Evolutionary conservation across 2,329 filamentous ascomycete species (phyloP).

Genomic region (Mycocentrospora acerina): DNA sequence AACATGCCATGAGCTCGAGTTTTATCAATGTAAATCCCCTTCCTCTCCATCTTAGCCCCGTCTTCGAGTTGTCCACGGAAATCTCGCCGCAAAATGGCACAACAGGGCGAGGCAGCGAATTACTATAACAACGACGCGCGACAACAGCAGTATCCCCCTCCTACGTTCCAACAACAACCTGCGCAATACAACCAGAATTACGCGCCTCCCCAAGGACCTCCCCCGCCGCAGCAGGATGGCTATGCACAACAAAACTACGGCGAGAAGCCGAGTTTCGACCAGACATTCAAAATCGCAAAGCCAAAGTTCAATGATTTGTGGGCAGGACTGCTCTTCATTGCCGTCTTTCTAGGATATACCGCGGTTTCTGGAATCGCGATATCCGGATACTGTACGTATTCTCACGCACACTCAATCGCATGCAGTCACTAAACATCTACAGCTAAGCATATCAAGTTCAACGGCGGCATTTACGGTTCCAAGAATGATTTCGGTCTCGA

Average conservation of each 20-base stretch:
- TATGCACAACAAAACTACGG: constrained; percentile 31
- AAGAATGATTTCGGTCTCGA: constrained; percentile 68
- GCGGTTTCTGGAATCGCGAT: constrained; percentile 76
- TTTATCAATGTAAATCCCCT: constrained; percentile 3
- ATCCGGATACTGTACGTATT: constrained; percentile 62
- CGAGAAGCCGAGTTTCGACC: constrained; percentile 64
- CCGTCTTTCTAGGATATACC: constrained; percentile 70
- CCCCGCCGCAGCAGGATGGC: constrained; percentile 21
- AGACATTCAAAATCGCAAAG: constrained; percentile 77
- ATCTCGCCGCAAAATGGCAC: constrained; percentile 26
- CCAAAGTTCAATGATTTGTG: constrained; percentile 92
- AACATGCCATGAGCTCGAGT: not conserved
- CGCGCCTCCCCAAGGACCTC: constrained; percentile 23
- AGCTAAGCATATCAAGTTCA: constrained; percentile 61
- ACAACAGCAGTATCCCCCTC: constrained; percentile 19
- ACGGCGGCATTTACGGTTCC: constrained; percentile 74
- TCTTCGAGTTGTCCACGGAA: not conserved
- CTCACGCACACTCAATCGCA: not conserved
- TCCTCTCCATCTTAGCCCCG: not conserved
- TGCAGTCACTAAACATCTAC: constrained; percentile 6
- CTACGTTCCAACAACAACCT: constrained; percentile 32
- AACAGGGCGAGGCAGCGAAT: constrained; percentile 38
- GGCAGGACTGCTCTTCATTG: constrained; percentile 78
- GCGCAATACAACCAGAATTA: constrained; percentile 37
- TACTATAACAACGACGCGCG: constrained; percentile 40